Conservation (phyloP, 192 early-diverging fungal genomes). For the Coemansia sp. region DNA sequence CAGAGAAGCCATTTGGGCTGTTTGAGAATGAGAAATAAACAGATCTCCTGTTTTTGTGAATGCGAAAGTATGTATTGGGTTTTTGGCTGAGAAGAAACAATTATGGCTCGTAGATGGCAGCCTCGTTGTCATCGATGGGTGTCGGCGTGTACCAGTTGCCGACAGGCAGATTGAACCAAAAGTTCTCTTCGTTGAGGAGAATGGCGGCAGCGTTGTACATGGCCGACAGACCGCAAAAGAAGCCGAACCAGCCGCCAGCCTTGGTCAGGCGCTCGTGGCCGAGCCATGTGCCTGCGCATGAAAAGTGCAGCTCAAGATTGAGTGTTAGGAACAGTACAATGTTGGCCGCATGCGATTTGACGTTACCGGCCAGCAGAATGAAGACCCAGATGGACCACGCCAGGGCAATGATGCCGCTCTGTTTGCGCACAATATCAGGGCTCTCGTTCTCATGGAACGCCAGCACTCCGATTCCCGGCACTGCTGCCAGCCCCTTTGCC, state of each 20-base stretch:
- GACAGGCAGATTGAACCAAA: slow-evolving; percentile 53
- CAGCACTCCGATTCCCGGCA: slow-evolving; percentile 34
- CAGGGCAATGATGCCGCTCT: slow-evolving; percentile 32
- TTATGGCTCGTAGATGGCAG: not conserved
- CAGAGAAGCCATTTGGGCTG: no score
- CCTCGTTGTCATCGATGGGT: slow-evolving; percentile 14
- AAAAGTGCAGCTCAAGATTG: slow-evolving; percentile 40
- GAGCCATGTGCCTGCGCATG: slow-evolving; percentile 35
- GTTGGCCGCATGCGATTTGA: slow-evolving; percentile 46
- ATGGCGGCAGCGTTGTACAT: slow-evolving; percentile 52
- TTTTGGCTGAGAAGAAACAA: not conserved
- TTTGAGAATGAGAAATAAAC: no score
- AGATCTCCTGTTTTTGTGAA: no score
- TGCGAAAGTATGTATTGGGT: no score
- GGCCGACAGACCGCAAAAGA: slow-evolving; percentile 50
- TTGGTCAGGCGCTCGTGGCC: slow-evolving; percentile 24
- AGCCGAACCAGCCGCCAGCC: slow-evolving; percentile 50
- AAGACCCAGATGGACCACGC: slow-evolving; percentile 51
- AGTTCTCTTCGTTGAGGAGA: slow-evolving; percentile 51
- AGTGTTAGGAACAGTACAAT: slow-evolving; percentile 43
- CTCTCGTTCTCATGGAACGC: slow-evolving; percentile 33
- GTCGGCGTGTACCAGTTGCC: slow-evolving; percentile 52
- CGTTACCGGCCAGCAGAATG: slow-evolving; percentile 46
- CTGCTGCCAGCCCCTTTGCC: slow-evolving; percentile 34
- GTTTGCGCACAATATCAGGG: slow-evolving; percentile 24